Conservation (phyloP, 2,329 filamentous ascomycete species). For the Tolypocladium paradoxum region DNA sequence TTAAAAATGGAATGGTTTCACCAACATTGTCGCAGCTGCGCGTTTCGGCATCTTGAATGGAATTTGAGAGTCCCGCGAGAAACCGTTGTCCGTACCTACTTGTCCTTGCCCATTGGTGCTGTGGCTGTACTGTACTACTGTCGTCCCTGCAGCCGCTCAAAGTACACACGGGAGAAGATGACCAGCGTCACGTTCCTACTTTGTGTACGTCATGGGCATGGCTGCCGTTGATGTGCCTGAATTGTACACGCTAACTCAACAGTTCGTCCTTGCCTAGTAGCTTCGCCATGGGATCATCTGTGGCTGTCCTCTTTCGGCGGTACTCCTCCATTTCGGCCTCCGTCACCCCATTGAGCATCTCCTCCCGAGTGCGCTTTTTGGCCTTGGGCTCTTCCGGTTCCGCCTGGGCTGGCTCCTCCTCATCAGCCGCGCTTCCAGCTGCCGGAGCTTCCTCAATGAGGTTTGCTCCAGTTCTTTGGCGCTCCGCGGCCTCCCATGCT, state of each 20-base stretch:
- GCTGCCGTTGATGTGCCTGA: background rate
- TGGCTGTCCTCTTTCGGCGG: conserved; percentile 59
- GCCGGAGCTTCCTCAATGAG: conserved; percentile 24
- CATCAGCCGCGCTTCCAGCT: conserved; percentile 9
- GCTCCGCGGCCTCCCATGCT: conserved; percentile 69
- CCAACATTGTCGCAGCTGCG: conserved; percentile 2
- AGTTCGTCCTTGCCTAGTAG: conserved; percentile 65
- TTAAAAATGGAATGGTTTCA: conserved; percentile 33
- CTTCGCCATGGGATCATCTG: conserved; percentile 79
- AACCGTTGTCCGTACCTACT: too few relatives aligned
- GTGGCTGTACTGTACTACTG: background rate
- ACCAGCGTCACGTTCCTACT: background rate
- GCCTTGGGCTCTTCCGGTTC: conserved; percentile 20
- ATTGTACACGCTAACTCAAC: conserved; percentile 23
- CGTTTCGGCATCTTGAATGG: background rate
- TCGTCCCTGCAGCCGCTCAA: background rate
- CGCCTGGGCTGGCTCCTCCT: conserved; percentile 16
- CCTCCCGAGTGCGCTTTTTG: conserved; percentile 66
- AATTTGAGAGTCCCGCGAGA: background rate
- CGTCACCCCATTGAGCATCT: conserved; percentile 67
- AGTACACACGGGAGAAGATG: background rate
- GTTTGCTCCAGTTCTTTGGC: conserved; percentile 37
- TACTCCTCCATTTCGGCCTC: conserved; percentile 85
- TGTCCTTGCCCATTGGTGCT: background rate
- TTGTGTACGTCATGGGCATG: background rate